Conservation (phyloP, 192 early-diverging fungal species). For the Geosiphon pyriformis region DNA sequence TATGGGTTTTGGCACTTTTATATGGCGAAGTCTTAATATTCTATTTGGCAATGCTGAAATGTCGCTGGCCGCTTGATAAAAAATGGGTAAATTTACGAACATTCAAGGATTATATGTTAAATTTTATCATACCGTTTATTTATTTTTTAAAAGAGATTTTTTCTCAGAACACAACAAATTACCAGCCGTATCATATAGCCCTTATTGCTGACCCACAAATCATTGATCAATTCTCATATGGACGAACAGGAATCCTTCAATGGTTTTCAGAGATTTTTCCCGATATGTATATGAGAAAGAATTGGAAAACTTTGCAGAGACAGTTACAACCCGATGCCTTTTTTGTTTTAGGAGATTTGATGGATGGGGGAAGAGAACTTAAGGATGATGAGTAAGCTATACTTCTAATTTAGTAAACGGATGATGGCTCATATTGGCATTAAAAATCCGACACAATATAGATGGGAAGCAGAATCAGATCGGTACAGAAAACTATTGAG, state of each 20-base stretch:
- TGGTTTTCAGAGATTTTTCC: slow-evolving; percentile 70
- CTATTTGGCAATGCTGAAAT: slow-evolving; percentile 10
- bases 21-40: slow-evolving; percentile 20
- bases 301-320: slow-evolving; percentile 59
- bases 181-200: slow-evolving; percentile 36
- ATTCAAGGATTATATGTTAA: neutral
- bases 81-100: slow-evolving; percentile 15
- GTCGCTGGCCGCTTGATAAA: slow-evolving; percentile 14
- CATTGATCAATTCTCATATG: slow-evolving; percentile 85
- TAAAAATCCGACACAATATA: slow-evolving; percentile 16
- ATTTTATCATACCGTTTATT: neutral
- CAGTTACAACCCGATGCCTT: slow-evolving; percentile 55
- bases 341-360: slow-evolving; percentile 81
- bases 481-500: slow-evolving; percentile 38
- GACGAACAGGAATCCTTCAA: slow-evolving; percentile 56
- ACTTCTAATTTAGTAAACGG: slow-evolving; percentile 15
- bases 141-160: neutral
- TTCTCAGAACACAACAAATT: slow-evolving; percentile 14
- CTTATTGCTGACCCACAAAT: slow-evolving; percentile 91
- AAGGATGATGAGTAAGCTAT: slow-evolving; percentile 37
- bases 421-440: slow-evolving; percentile 17
- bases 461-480: slow-evolving; percentile 52
- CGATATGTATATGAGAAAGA: slow-evolving; percentile 79
- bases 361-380: slow-evolving; percentile 71
- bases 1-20: slow-evolving; percentile 16